Evolutionary conservation across 257 asterid genomes (phyloP), one percentile per base, ranked within the genome.

Genomic region (Ballota nigra): DNA sequence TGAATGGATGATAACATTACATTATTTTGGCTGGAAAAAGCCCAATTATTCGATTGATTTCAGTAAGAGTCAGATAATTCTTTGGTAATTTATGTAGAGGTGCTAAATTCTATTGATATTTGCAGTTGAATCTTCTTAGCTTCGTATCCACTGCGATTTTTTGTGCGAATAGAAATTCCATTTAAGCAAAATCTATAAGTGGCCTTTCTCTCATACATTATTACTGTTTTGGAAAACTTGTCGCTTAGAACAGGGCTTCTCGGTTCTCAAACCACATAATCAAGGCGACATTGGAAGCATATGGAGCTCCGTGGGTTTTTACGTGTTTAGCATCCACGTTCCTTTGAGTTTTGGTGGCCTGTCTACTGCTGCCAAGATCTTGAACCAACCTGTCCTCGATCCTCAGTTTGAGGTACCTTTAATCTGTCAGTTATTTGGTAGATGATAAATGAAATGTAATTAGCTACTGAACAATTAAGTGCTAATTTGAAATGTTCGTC

Each of bases 291-390:
- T 63, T 63, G 92, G 91, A 60, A 87, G 78, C 51, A 36, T 87
- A 23, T 88, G 90, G 91, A 86, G 96, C 82, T 82, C 85, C 59
- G 70, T 89, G 81, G 96, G 92, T 8, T 81, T 91, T 71, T 93
- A 89, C 68, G 66, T 89, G 73, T 86, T 89, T 66, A 87, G 92
- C 83, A 79, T 93, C 77, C 98, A 93, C 3, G 79, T 89, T 66
- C 97, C 98, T 51, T 73, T 93, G 81, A 93, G 98, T 76, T 93
- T 82, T 71, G 98, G 98, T 6, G 96, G 97, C 70, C 68, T 89
- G 53, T 84, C 98, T 61, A 81, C 78, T 20, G 82, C 86, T 69
- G 81, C 87, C 81, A 84, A 78, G 67, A 53, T 85, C 68, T n/a
- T 87, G 79, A 87, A 84, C 70, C 88, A 83, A 70, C 81, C 82